Base-by-base conservation (phyloP, 768 basidiomycete genomes). In the Ramaria rubella region DNA sequence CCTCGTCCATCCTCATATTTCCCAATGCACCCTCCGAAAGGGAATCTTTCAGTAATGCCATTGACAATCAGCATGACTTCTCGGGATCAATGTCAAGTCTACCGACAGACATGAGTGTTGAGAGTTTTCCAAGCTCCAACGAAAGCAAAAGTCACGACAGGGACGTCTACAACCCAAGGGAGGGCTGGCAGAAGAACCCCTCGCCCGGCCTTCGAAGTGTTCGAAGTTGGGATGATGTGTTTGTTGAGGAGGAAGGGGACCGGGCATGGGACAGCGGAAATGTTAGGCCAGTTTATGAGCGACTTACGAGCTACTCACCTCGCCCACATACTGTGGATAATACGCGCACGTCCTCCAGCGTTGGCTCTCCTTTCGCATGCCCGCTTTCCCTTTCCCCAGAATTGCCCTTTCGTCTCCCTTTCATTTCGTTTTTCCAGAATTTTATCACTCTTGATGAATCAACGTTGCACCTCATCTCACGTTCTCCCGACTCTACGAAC, bases 361-460 rank as follows among this genome's bases (percentile, higher is more conserved):
- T 34, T 4, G 19, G 30, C 24, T 51, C 49, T 24, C 49, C 31
- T n/a, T 34, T 36, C 40, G 30, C 60, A 34, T 49, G 31, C 62
- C 61, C 4, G 52, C 58, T 19, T 59, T 59, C 61, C 65, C 59
- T 19, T 59, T 60, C 1, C 63, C 68, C 68, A 1, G 68, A 72
- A 43, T 67, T 69, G 14, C 68, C 64, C 33, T 65, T 71, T 30
- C 69, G 65, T 31, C 62, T 75, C 15, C 73, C 73, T 9, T 59
- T 76, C 9, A 62, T 76, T 3, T 72, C 73, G 0, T 69, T 73
- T 59, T 66, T 75, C 52, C 49, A 70, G 6, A 67, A 68, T 8
- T 52, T 74, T n/a, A 64, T 76, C 34, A 60, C 67, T 24, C 55
- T 74, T 26, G 75, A 76, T 57, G 71, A 73, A 21, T 65, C 71